These are phyloP conservation scores for Stylosanthes scabra DNA, from an alignment of 331 rosid species.

Conservation along the genomic window DNA sequence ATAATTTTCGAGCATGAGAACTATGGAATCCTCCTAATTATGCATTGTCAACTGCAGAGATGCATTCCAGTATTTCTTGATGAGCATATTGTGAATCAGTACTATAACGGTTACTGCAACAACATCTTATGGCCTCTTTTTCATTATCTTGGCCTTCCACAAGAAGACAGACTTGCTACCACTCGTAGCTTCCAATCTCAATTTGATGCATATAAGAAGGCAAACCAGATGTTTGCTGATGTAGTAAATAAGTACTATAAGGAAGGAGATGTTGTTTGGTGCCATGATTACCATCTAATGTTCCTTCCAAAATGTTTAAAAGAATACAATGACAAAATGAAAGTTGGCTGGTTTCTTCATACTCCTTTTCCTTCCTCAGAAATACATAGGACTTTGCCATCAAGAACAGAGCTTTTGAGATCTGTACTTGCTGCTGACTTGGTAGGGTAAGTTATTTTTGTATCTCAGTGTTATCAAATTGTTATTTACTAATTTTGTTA, in stretches of 20 bases:
- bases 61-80: constrained; percentile 96
- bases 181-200: constrained; percentile 94
- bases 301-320: constrained; percentile 93
- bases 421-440: constrained; percentile 96
- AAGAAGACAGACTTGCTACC: constrained; percentile 96
- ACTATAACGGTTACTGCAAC: constrained; percentile 98
- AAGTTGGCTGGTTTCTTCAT: constrained; percentile 99
- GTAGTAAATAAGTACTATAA: constrained; percentile 79
- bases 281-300: constrained; percentile 98
- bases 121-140: constrained; percentile 97
- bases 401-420: constrained; percentile 83
- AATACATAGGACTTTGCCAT: constrained; percentile 92
- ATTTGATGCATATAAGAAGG: constrained; percentile 92
- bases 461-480: constrained; percentile 12
- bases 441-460: constrained; percentile 79
- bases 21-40: constrained; percentile 16
- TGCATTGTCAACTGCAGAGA: constrained; percentile 63
- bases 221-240: constrained; percentile 94
- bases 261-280: constrained; percentile 97
- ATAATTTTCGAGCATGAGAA: constrained; percentile 22
- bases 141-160: constrained; percentile 96
- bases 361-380: constrained; percentile 99
- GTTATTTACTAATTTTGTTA: constrained; percentile 1
- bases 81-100: constrained; percentile 91
- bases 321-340: constrained; percentile 76